These are phyloP conservation scores for Xylaria curta DNA, from an alignment of 495 filamentous ascomycete species.

Conservation along the genomic window DNA sequence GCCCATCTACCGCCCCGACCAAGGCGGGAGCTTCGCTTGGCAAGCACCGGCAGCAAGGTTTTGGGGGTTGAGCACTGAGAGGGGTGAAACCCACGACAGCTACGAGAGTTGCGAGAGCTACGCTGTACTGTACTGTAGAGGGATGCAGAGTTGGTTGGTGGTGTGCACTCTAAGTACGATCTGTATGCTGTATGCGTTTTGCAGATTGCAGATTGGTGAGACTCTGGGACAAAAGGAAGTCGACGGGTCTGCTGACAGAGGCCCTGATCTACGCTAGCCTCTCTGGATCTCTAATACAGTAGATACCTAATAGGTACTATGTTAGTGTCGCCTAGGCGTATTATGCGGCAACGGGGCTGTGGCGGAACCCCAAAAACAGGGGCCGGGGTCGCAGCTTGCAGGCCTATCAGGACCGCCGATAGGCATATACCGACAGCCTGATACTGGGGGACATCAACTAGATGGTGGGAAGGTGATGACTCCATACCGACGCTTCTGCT, in stretches of 20 bases:
- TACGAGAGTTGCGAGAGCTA: background rate
- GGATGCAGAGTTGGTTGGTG: background rate
- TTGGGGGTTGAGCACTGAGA: slow-evolving; percentile 2
- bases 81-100: background rate
- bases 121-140: background rate
- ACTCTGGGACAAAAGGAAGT: background rate
- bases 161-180: background rate
- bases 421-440: slow-evolving; percentile 8
- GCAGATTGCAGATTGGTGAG: background rate
- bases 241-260: background rate
- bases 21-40: slow-evolving; percentile 21
- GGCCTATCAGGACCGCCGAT: slow-evolving; percentile 13
- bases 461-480: slow-evolving; percentile 11
- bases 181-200: background rate
- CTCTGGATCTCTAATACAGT: background rate
- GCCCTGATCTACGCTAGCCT: background rate
- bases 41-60: slow-evolving; percentile 17
- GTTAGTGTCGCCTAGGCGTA: background rate
- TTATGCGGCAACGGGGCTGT: slow-evolving; percentile 15
- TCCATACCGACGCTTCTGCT: background rate
- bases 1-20: slow-evolving; percentile 13
- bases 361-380: slow-evolving; percentile 10
- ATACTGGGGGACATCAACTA: slow-evolving; percentile 7
- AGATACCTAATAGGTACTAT: background rate
- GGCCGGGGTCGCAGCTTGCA: background rate